Percentiles rank a stretch among this genome's conserved stretches.
These are phyloP conservation scores for Solanum chacoense DNA, from an alignment of 305 asterid species.

Conservation along the genomic window DNA sequence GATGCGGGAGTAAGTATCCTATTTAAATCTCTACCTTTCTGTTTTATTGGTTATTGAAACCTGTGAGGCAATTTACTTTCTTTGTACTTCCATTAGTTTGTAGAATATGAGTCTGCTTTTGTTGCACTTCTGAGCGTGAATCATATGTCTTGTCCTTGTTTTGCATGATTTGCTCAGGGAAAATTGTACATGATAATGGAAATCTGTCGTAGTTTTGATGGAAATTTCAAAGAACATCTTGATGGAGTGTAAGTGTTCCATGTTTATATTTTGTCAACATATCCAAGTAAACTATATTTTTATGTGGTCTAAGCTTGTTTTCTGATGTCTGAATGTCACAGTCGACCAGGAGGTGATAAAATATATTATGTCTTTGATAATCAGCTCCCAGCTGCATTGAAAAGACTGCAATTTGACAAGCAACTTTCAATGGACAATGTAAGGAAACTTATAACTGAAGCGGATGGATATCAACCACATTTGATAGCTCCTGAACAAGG, in stretches of 20 bases:
- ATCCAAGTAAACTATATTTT: neutral
- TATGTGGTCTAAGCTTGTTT: neutral
- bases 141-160: neutral
- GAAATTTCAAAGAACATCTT: slow-evolving; percentile 73
- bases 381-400: slow-evolving; percentile 70
- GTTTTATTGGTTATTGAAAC: neutral
- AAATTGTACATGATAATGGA: slow-evolving; percentile 78
- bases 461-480: slow-evolving; percentile 84
- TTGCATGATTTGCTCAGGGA: slow-evolving; percentile 29
- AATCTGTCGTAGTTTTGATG: slow-evolving; percentile 65
- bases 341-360: slow-evolving; percentile 84
- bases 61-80: neutral
- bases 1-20: slow-evolving; percentile 35
- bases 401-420: slow-evolving; percentile 70
- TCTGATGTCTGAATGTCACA: slow-evolving; percentile 16
- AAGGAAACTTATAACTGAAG: slow-evolving; percentile 60
- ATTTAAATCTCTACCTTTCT: slow-evolving; percentile 6
- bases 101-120: neutral
- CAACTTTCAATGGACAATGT: slow-evolving; percentile 75
- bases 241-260: slow-evolving; percentile 52
- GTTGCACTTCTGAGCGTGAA: neutral
- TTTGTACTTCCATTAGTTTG: neutral
- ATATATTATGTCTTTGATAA: slow-evolving; percentile 57
- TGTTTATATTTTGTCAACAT: neutral
- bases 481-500: slow-evolving; percentile 84